Evolutionary conservation across 2,329 filamentous ascomycete genomes (phyloP), one percentile per base, ranked within the genome.

Genomic region (Orbilia javanica): DNA sequence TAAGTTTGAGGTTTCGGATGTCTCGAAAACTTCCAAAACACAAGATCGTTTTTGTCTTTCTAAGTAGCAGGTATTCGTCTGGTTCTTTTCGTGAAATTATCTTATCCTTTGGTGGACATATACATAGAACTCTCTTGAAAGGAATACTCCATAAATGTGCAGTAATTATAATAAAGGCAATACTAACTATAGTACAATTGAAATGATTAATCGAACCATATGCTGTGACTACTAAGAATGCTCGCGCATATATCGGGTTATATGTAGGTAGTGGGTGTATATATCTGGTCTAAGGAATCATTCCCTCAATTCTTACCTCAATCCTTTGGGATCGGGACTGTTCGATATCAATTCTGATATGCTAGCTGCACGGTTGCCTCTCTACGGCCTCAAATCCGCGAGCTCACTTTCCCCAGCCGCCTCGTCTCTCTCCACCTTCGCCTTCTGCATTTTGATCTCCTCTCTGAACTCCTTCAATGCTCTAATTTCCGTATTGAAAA

Each of bases 381-480:
- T 13, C 25, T 39, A 63, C 22, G 20, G 36, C 15, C 65, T 57
- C 42, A 77, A 46, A 46, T 77, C 73, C 11, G 31, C 62, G 22
- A 77, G 42, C 46, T 77, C 66, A 36, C 73, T 52, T 22, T 66
- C 60, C 3, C 73, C 73, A 5, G 66, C 66, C 6, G 57, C 57
- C 48, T 71, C 75, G 50, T 79, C 75, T 36, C 75, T 72, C 46
- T 79, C 75, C 36, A 79, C 10, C 68, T 73, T 79, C 15, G 75
- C 68, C 48, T 77, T 79, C 52, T 82, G 81, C 80, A 81, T 94
- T 63, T 86, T 86, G 27, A 98, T 90, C 84, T 99, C 96, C 92
- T 93, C 97, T 83, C 96, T 90, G 85, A 98, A 98, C 85, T 99
- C 96, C 82, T 90, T 91, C 68, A 99, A 85, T 3, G 92, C 91